phyloP scores from a whole-genome alignment of 2,329 filamentous ascomycete species.

The Tolypocladium guangdongense region DNA sequence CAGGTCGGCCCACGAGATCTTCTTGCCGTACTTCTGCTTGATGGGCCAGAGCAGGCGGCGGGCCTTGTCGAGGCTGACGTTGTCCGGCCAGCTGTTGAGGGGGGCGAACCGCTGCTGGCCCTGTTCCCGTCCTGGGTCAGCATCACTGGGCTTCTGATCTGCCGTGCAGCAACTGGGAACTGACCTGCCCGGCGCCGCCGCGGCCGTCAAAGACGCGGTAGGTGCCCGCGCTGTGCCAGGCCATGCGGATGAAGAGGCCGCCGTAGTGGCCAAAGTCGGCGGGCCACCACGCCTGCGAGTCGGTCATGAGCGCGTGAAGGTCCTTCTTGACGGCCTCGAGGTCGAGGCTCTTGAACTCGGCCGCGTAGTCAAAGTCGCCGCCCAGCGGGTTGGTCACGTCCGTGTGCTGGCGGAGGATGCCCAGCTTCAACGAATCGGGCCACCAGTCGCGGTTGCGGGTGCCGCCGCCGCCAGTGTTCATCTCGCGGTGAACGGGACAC shows the following conservation, averaged over 20 bases:
- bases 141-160: neutral
- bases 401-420: conserved; percentile 64
- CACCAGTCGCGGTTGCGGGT: conserved; percentile 64
- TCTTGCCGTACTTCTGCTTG: conserved; percentile 77
- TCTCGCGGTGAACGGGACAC: conserved; percentile 17
- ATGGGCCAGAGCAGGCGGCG: conserved; percentile 70
- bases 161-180: neutral
- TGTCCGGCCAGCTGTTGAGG: conserved; percentile 73
- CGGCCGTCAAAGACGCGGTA: conserved; percentile 67
- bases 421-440: conserved; percentile 56
- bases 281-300: conserved; percentile 73
- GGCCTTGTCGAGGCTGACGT: conserved; percentile 68
- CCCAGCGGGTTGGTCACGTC: conserved; percentile 50
- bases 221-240: conserved; percentile 71
- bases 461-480: conserved; percentile 47
- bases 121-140: conserved; percentile 3
- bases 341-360: conserved; percentile 57
- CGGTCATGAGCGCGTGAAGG: conserved; percentile 58
- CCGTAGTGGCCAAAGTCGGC: conserved; percentile 76
- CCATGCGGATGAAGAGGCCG: conserved; percentile 69
- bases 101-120: conserved; percentile 73
- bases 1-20: conserved; percentile 72
- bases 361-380: conserved; percentile 59
- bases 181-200: conserved; percentile 54
- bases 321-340: conserved; percentile 61